Conservation (phyloP, 306 rosid species). For the Boehmeria nivea region DNA sequence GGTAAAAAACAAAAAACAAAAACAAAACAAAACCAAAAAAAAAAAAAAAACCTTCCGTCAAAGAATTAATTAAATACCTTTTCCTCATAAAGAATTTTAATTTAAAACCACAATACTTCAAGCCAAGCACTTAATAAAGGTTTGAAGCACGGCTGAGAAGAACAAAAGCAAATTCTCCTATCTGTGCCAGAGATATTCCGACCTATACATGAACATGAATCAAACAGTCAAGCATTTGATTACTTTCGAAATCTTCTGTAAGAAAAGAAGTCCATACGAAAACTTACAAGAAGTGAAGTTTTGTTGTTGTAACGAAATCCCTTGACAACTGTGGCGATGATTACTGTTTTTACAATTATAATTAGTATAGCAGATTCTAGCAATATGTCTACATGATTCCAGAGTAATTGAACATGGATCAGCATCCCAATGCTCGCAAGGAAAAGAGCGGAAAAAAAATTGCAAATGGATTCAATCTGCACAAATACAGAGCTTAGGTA, state of each 20-base stretch:
- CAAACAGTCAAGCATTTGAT: constrained; percentile 8
- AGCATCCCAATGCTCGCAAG: constrained; percentile 99
- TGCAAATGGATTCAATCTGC: constrained; percentile 97
- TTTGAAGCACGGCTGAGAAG: constrained; percentile 98
- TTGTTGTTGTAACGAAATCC: constrained; percentile 93
- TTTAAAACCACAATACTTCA: too few species aligned
- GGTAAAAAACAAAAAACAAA: too few species aligned
- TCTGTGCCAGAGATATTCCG: constrained; percentile 96
- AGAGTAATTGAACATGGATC: constrained; percentile 95
- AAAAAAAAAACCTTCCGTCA: too few species aligned
- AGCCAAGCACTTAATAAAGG: constrained; percentile 70
- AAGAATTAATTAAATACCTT: too few species aligned
- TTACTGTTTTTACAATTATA: constrained; percentile 71
- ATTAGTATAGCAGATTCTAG: constrained; percentile 92
- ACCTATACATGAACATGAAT: constrained; percentile 65
- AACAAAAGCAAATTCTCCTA: constrained; percentile 97
- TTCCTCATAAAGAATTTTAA: too few species aligned
- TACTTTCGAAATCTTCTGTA: neutral
- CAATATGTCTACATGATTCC: constrained; percentile 96
- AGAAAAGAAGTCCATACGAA: constrained; percentile 1
- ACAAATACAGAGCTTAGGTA: constrained; percentile 21
- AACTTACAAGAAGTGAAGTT: constrained; percentile 87
- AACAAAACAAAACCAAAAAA: too few species aligned
- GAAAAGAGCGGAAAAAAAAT: constrained; percentile 92
- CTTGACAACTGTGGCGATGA: constrained; percentile 77